A percentile compares a stretch with the other conserved stretches of the same genome.
Evolutionary conservation across 75 land plant genomes (phyloP).

Genomic region (Gnetum montanum): DNA sequence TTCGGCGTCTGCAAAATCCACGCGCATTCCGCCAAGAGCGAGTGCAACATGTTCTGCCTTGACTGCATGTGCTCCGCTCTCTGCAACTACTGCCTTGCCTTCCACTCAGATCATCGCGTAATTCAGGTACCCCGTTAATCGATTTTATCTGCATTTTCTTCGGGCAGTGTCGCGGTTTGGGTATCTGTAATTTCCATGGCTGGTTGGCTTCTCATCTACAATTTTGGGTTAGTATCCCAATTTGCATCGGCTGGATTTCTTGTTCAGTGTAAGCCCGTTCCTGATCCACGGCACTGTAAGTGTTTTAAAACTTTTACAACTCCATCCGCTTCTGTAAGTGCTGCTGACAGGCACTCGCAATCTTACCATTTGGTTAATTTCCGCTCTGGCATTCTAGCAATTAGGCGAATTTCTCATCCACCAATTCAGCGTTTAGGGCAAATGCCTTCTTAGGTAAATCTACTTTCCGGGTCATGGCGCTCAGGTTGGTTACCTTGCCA

Average conservation of each 20-base stretch:
- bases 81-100: slow-evolving; percentile 40
- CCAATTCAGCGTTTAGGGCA: too few relatives aligned
- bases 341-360: too few relatives aligned
- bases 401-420: too few relatives aligned
- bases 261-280: too few relatives aligned
- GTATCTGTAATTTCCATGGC: neutral
- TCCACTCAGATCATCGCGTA: slow-evolving; percentile 53
- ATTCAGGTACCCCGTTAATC: slow-evolving; percentile 36
- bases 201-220: neutral
- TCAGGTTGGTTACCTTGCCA: too few relatives aligned
- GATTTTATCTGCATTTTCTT: neutral
- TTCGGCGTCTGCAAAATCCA: slow-evolving; percentile 45
- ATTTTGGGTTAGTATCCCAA: neutral
- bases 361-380: too few relatives aligned
- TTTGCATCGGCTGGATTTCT: neutral
- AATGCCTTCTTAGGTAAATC: too few relatives aligned
- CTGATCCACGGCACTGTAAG: too few relatives aligned
- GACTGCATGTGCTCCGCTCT: slow-evolving; percentile 52
- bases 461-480: too few relatives aligned
- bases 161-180: neutral
- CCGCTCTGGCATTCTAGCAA: too few relatives aligned
- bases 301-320: too few relatives aligned
- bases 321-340: too few relatives aligned
- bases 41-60: slow-evolving; percentile 67
- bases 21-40: slow-evolving; percentile 40